Conservation (phyloP, 768 basidiomycete genomes). For the Leccinum subgranulosum region DNA sequence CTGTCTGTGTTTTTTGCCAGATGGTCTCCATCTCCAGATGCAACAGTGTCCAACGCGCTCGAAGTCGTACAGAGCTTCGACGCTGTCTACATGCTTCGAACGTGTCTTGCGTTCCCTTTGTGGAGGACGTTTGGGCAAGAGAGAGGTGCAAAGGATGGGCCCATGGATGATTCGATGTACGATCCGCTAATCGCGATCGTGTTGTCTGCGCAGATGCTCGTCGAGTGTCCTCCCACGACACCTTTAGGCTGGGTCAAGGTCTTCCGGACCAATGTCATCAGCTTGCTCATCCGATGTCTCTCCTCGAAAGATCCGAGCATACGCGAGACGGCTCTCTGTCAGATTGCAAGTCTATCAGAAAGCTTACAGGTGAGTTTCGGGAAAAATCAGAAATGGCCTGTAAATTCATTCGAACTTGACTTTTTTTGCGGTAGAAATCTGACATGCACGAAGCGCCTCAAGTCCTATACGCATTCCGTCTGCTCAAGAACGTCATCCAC, state of each 20-base stretch:
- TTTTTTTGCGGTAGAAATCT: constrained; percentile 37
- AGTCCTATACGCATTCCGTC: constrained; percentile 64
- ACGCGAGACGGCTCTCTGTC: constrained; percentile 57
- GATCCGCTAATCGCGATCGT: constrained; percentile 78
- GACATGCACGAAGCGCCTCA: constrained; percentile 80
- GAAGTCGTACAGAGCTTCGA: constrained; percentile 67
- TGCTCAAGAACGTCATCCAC: constrained; percentile 18
- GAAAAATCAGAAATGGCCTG: neutral
- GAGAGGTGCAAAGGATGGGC: constrained; percentile 15
- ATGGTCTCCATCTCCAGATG: constrained; percentile 58
- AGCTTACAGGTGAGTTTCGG: constrained; percentile 54
- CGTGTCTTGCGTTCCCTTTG: constrained; percentile 67
- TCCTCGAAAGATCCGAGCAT: constrained; percentile 62
- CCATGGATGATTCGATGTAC: constrained; percentile 49
- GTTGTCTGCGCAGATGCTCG: constrained; percentile 64
- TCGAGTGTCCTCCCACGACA: constrained; percentile 52
- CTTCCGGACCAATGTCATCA: constrained; percentile 75
- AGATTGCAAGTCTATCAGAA: constrained; percentile 59
- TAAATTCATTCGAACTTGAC: neutral
- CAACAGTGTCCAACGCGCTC: constrained; percentile 44
- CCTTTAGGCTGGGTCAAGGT: constrained; percentile 79
- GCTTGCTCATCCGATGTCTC: constrained; percentile 68
- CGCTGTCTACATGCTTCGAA: constrained; percentile 61
- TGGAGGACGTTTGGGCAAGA: constrained; percentile 53
- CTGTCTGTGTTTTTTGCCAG: constrained; percentile 56